These are phyloP conservation scores for Boletus tomentosulus DNA, from an alignment of 768 basidiomycete species.

Conservation along the genomic window DNA sequence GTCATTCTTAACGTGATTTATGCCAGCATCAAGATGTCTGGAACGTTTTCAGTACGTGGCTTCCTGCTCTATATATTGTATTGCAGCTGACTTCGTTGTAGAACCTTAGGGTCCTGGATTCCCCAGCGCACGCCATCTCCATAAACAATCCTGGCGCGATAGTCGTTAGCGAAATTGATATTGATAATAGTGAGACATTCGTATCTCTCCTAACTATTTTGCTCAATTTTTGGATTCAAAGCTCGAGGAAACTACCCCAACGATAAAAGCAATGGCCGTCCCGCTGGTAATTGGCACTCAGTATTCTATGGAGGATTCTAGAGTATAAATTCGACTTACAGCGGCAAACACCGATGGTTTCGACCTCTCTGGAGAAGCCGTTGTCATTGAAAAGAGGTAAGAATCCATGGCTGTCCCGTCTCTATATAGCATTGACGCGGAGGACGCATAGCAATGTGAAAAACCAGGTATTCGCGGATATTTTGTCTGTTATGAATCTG, in stretches of 20 bases:
- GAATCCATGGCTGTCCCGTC: background rate
- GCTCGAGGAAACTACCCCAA: constrained; percentile 53
- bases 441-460: constrained; percentile 12
- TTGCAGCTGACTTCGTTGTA: constrained; percentile 7
- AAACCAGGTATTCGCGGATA: constrained; percentile 21
- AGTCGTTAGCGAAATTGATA: constrained; percentile 43
- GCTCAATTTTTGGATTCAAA: constrained; percentile 17
- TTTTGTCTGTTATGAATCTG: background rate
- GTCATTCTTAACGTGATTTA: background rate
- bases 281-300: constrained; percentile 38
- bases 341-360: constrained; percentile 53
- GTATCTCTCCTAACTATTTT: background rate
- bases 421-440: background rate
- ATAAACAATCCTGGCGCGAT: constrained; percentile 27
- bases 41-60: constrained; percentile 32
- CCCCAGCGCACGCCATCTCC: constrained; percentile 34
- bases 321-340: background rate
- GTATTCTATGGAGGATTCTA: background rate
- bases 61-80: background rate
- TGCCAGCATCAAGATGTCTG: constrained; percentile 38
- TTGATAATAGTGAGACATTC: constrained; percentile 53
- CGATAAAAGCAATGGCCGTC: constrained; percentile 41
- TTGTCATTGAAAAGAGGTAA: constrained; percentile 33
- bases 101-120: constrained; percentile 38
- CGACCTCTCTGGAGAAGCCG: constrained; percentile 34